Base-by-base conservation (phyloP, 2,329 filamentous ascomycete genomes). In the Chaetomiaceae sp. region DNA sequence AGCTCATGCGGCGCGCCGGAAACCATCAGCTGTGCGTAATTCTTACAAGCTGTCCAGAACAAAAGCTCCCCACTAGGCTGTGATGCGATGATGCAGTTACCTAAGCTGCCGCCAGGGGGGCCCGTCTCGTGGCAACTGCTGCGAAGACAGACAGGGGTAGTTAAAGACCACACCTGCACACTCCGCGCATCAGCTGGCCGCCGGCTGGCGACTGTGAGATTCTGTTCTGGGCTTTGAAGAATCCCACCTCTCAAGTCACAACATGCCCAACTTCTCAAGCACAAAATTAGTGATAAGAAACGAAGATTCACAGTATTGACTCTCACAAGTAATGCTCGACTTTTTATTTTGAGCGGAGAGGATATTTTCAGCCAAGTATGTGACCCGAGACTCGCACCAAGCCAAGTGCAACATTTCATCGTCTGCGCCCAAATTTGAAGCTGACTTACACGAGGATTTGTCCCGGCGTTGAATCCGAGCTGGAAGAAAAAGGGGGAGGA, bases 21-120 rank as follows among this genome's bases (percentile, higher is more conserved):
- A 27, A 25, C 7, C 9, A 7, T 37, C 18, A 27, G 9, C 21
- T 20, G 20, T 8, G 4, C 23, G 9, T 21, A 9, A 11, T 34
- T 50, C 23, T 48, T 50, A 53, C 50, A 52, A 56, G 50, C 54
- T 56, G 54, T 56, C 54, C 54, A 53, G 49, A 56, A 53, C 42
- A 43, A 32, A 53, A 30, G 34, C 48, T 42, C 50, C 46, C 50
- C 34, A 29, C 5, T 14, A 6, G 25, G 32, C 18, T 11, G 36
- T 32, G 42, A 48, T 34, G 33, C 36, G 29, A 46, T 29, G 36
- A 48, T 41, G 49, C 34, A 29, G 16, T 46, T 46, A 54, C 52
- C 46, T 46, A 46, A 54, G 41, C 51, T 33, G 20, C 20, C 14
- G 21, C 3, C 37, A 43, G 40, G 34, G 40, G 10, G n/a, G n/a